Percentiles rank a stretch among this genome's conserved stretches.
These are phyloP conservation scores for Catenaria anguillulae DNA, from an alignment of 371 early-diverging fungal species.

Conservation along the genomic window DNA sequence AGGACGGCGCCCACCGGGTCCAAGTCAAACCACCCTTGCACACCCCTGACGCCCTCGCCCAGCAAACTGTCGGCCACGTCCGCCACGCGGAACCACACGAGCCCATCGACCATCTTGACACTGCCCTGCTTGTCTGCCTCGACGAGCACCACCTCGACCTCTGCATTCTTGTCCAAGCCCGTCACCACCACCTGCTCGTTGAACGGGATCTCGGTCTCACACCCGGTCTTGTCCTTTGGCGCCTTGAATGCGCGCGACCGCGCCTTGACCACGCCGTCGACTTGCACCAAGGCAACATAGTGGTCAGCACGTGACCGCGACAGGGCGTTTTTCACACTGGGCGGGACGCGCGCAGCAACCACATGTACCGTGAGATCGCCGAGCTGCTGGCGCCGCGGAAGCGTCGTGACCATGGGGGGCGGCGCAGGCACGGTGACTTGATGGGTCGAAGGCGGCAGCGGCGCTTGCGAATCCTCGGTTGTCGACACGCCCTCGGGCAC, in stretches of 20 bases:
- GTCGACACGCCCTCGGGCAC: conserved; percentile 43
- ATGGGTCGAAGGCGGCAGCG: background rate
- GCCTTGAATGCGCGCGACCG: conserved; percentile 15
- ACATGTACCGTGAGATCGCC: conserved; percentile 54
- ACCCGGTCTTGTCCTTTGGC: conserved; percentile 49
- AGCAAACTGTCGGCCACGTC: conserved; percentile 61
- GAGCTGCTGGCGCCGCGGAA: conserved; percentile 21
- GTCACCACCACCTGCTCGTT: conserved; percentile 65
- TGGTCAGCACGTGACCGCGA: conserved; percentile 33
- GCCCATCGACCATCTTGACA: conserved; percentile 49
- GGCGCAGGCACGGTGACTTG: background rate
- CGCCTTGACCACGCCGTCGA: conserved; percentile 50
- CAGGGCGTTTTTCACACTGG: conserved; percentile 15
- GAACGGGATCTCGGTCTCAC: conserved; percentile 36
- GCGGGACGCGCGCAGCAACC: conserved; percentile 42
- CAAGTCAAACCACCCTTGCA: conserved; percentile 71
- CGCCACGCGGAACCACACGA: conserved; percentile 62
- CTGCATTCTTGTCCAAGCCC: conserved; percentile 66
- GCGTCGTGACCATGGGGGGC: background rate
- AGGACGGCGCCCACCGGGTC: conserved; percentile 77
- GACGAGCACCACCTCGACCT: conserved; percentile 70
- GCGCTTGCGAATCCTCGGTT: background rate
- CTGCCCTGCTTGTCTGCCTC: conserved; percentile 46
- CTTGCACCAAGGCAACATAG: conserved; percentile 52
- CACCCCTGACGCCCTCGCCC: conserved; percentile 12